Conservation (phyloP, 163 green algal species). For the Chloromonas sp. region DNA sequence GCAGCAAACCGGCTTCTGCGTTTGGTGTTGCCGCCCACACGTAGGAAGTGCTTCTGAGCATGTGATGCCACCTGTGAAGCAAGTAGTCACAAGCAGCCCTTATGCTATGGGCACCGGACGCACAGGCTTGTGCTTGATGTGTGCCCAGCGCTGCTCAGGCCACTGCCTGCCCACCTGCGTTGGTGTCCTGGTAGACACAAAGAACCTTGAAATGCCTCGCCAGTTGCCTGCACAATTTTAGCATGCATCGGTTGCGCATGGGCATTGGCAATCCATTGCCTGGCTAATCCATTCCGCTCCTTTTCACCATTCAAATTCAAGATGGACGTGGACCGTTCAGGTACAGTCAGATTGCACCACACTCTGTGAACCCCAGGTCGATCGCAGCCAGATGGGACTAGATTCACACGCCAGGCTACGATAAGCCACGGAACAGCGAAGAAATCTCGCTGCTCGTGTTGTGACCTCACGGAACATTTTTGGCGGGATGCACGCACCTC, state of each 20-base stretch:
- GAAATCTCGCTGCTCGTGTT: too few relatives aligned
- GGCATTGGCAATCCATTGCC: background rate
- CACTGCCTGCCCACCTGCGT: slow-evolving; percentile 2
- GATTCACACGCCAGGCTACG: too few relatives aligned
- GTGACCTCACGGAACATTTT: too few relatives aligned
- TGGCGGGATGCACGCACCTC: too few relatives aligned
- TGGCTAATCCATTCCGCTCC: background rate
- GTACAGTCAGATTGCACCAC: too few relatives aligned
- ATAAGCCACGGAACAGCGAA: too few relatives aligned
- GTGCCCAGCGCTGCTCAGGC: too few relatives aligned
- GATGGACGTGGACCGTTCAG: too few relatives aligned
- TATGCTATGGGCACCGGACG: background rate
- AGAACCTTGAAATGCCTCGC: slow-evolving; percentile 54
- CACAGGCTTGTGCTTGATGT: too few relatives aligned
- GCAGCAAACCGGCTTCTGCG: slow-evolving; percentile 54
- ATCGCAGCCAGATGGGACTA: too few relatives aligned
- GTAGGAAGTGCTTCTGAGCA: slow-evolving; percentile 75
- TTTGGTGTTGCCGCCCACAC: slow-evolving; percentile 63
- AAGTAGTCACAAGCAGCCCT: background rate
- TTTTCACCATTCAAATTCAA: too few relatives aligned
- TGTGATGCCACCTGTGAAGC: slow-evolving; percentile 57
- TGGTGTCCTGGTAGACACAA: slow-evolving; percentile 44
- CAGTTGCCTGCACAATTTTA: slow-evolving; percentile 39
- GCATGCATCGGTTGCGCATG: background rate
- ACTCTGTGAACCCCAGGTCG: too few relatives aligned